Evolutionary conservation across 2,329 filamentous ascomycete genomes (phyloP), one percentile per base, ranked within the genome.

Genomic region (Elsinoe perseae): DNA sequence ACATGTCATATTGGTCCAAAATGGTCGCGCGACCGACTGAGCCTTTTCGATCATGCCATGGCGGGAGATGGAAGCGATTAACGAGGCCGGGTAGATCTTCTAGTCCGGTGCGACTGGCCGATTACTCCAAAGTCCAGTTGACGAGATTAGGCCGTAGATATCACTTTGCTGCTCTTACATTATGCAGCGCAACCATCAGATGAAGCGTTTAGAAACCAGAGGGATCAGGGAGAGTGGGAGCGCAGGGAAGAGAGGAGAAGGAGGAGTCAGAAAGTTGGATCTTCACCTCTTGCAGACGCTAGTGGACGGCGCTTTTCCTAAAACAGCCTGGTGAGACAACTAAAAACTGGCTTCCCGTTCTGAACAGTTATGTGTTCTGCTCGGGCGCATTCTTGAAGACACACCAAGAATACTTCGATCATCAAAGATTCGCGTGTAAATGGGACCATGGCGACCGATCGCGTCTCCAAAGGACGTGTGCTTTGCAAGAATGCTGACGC

Each of bases 241-340:
- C 16, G 27, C 44, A n/a, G 14, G 48, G 48, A 32, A 38, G 18
- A 50, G 46, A 50, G 46, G 46, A 50, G 46, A 32, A 52, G 28
- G 48, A 52, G 30, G 16, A 38, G 48, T 34, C 28, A 38, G 25
- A 52, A 25, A 38, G 28, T 52, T 34, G 48, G 28, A 36, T 52
- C 28, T 52, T 14, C 48, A 52, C 20, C 10, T 23, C 48, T 52
- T 16, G 16, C 30, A 2, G 30, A 14, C 48, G 30, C 48, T 52
- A 52, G 28, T 36, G 48, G 18, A 16, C 16, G 2, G 21, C 32
- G 9, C 21, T 30, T 32, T 25, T 23, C 25, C 48, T 25, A 25
- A 38, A 28, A 10, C 48, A 12, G 30, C 20, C 48, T 23, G 20
- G 28, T 52, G 32, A 52, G 32, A 52, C 48, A 52, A 18, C 32